Evolutionary conservation across 257 asterid genomes (phyloP).

Genomic region (Verbena officinalis): DNA sequence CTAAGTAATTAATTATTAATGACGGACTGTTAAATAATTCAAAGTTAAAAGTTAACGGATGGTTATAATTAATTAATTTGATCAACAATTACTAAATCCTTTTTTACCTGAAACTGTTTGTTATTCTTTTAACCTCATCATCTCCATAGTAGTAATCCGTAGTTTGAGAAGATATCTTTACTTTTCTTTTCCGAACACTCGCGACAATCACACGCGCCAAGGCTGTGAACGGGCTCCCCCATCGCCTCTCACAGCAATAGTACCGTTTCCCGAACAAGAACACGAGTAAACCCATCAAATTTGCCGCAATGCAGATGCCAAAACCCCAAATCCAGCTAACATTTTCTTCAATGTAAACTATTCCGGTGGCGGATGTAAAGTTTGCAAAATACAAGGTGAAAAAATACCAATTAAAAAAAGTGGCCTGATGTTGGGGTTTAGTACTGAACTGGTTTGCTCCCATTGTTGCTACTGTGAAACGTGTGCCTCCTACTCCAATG

Average conservation of each 20-base stretch:
- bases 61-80: too few relatives aligned
- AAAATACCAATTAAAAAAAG: slow-evolving; percentile 53
- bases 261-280: slow-evolving; percentile 42
- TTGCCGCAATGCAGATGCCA: slow-evolving; percentile 27
- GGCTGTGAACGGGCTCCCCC: slow-evolving; percentile 45
- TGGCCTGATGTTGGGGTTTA: slow-evolving; percentile 32
- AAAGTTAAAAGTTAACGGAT: too few relatives aligned
- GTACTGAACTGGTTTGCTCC: slow-evolving; percentile 57
- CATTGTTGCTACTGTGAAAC: slow-evolving; percentile 46
- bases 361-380: slow-evolving; percentile 33
- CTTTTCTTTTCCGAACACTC: slow-evolving; percentile 42
- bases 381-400: slow-evolving; percentile 28
- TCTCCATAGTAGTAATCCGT: slow-evolving; percentile 39
- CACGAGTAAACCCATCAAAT: slow-evolving; percentile 33
- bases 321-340: slow-evolving; percentile 53
- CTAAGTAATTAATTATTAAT: too few relatives aligned
- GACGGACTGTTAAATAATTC: too few relatives aligned
- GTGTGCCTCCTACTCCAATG: slow-evolving; percentile 42
- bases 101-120: slow-evolving; percentile 42
- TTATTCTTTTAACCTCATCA: slow-evolving; percentile 14
- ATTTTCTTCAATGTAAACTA: slow-evolving; percentile 51
- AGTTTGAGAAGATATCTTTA: background rate
- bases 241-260: slow-evolving; percentile 31
- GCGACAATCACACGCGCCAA: slow-evolving; percentile 47
- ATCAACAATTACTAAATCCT: too few relatives aligned